Conservation (phyloP, 345 rosid species). For the Moricandia arvensis region DNA sequence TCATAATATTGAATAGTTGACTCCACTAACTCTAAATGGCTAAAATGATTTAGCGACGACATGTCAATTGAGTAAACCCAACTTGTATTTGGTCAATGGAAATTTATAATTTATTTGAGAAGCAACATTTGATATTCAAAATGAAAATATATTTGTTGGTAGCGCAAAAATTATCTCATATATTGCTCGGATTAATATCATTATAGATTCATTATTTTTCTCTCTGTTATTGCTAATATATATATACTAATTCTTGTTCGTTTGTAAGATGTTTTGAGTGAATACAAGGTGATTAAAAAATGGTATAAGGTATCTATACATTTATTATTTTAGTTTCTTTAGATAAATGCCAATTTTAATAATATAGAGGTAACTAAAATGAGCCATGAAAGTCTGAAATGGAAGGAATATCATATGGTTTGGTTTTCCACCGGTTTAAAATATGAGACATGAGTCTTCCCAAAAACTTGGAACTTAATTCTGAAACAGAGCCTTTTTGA, state of each 20-base stretch:
- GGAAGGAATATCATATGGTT: background rate
- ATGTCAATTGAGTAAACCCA: constrained; percentile 19
- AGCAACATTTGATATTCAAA: background rate
- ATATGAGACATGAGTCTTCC: constrained; percentile 21
- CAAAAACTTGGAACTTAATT: constrained; percentile 11
- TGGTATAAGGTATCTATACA: background rate
- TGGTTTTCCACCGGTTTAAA: background rate
- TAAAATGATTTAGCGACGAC: constrained; percentile 22
- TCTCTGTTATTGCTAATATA: background rate
- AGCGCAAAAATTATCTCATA: background rate
- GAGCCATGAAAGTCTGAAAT: background rate
- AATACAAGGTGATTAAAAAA: background rate
- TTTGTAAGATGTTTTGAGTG: background rate
- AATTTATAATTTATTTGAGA: background rate
- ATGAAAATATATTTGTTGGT: background rate
- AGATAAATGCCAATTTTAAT: background rate
- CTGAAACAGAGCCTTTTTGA: constrained; percentile 8
- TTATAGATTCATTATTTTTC: background rate
- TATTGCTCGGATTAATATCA: background rate
- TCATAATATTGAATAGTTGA: constrained; percentile 10
- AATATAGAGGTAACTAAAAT: background rate
- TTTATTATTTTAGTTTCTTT: background rate
- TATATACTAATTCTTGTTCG: background rate
- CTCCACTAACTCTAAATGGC: constrained; percentile 32
- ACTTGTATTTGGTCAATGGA: constrained; percentile 20